Base-by-base conservation (phyloP, 1,284 basidiomycete genomes). In the Vanrija sp. region DNA sequence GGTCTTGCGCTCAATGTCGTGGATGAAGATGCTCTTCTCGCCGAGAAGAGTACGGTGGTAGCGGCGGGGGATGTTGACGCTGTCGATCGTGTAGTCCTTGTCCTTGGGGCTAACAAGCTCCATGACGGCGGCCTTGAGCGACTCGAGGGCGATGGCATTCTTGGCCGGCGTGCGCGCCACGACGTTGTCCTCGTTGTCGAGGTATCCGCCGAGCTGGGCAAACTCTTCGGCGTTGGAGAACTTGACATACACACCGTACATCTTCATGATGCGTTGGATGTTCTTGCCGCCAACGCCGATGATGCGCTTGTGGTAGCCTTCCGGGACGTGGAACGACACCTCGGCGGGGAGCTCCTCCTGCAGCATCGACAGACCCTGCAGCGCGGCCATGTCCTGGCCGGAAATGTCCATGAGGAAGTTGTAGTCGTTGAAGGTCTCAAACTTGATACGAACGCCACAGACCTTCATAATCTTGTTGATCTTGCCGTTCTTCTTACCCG, bases 241-340 rank as follows among this genome's bases (percentile, higher is more conserved):
- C 78, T 98, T 98, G 77, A 99, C 96, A 77, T 98, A 98, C 23
- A 98, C 95, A 27, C 95, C 95, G 68, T 89, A 97, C 75, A 96
- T 94, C 79, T 98, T 98, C 95, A 99, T 99, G 76, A 98, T 98
- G 57, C 92, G 85, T 57, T 98, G 95, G 56, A 99, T 98, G 77
- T 95, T 98, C 70, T 94, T 89, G 27, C 95, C 95, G 41, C 93
- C 95, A 23, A 98, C 95, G 57, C 95, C 95, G 64, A 99, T 99
- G 74, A 98, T 98, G 59, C 96, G 89, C 78, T 98, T 98, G 80
- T 98, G 95, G 75, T 98, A 98, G 47, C 86, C 85, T 77, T 99
- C 95, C 20, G 96, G 95, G 8, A 98, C 93, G 76, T 98, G 94
- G 83, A 98, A 98, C 22, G 93, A 97, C 49, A 97, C 89, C 76